Conservation (phyloP, 1,284 basidiomycete species). For the Pholiota adiposa region DNA sequence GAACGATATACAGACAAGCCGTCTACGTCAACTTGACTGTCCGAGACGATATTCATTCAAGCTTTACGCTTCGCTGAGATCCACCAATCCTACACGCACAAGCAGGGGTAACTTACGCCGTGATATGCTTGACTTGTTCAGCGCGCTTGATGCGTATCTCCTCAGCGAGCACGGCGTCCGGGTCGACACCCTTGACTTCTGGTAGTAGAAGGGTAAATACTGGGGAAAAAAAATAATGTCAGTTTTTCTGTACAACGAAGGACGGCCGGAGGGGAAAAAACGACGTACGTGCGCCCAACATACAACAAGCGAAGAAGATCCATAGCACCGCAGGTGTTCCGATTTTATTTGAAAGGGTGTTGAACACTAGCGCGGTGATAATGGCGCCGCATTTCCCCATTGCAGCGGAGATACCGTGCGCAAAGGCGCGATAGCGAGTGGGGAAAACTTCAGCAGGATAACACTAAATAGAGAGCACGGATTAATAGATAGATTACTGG, state of each 20-base stretch:
- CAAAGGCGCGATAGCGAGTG: conserved; percentile 79
- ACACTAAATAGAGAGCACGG: conserved; percentile 31
- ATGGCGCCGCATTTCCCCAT: conserved; percentile 85
- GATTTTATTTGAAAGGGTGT: conserved; percentile 64
- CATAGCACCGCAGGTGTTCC: conserved; percentile 68
- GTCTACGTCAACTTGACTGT: too few species aligned
- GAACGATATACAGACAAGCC: too few species aligned
- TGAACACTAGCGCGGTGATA: conserved; percentile 82
- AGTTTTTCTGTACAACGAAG: neutral
- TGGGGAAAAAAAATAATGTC: conserved; percentile 16
- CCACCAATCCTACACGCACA: too few species aligned
- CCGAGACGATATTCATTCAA: too few species aligned
- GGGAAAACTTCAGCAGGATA: conserved; percentile 88
- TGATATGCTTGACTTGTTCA: too few species aligned
- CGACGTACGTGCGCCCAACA: conserved; percentile 52
- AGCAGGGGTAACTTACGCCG: too few species aligned
- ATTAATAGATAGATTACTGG: neutral
- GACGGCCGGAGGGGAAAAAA: neutral
- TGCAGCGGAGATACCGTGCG: conserved; percentile 83
- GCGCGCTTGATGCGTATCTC: conserved; percentile 48
- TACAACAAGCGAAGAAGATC: conserved; percentile 67
- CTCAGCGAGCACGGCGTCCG: conserved; percentile 64
- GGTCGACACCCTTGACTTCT: conserved; percentile 77
- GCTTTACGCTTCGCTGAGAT: too few species aligned
- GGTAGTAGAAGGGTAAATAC: conserved; percentile 75